Evolutionary conservation across 2,329 filamentous ascomycete species (phyloP).

Genomic region (Microdochium nivale): DNA sequence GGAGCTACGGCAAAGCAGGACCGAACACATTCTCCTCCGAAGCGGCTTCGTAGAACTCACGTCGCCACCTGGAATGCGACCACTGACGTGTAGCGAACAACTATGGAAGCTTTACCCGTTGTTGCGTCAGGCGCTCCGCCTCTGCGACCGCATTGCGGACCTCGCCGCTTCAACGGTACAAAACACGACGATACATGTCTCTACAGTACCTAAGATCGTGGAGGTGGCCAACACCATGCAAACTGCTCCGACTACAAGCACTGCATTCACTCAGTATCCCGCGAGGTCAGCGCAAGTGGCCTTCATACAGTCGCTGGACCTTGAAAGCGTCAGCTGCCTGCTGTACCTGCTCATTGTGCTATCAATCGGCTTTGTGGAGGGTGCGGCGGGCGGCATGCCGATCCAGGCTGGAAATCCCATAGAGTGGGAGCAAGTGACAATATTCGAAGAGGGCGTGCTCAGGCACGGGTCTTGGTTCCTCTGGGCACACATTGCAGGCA

Average conservation of each 20-base stretch:
- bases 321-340: constrained; percentile 11
- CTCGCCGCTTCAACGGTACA: constrained; percentile 11
- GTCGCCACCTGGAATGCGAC: constrained; percentile 5
- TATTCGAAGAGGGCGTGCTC: constrained; percentile 16
- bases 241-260: background rate
- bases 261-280: background rate
- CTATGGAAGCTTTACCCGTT: constrained; percentile 2
- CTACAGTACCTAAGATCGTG: too few species aligned
- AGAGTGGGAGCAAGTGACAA: constrained; percentile 7
- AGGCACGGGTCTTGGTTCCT: constrained; percentile 20
- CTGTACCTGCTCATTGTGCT: constrained; percentile 8
- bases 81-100: constrained; percentile 3
- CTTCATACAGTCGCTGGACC: constrained; percentile 11
- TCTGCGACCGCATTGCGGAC: constrained; percentile 18
- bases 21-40: constrained; percentile 7
- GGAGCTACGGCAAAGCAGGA: constrained; percentile 11
- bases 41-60: constrained; percentile 4
- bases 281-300: constrained; percentile 7
- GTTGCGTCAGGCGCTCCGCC: constrained; percentile 10
- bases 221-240: too few species aligned
- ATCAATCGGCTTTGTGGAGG: constrained; percentile 1
- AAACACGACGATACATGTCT: too few species aligned
- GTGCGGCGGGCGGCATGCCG: background rate
- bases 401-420: constrained; percentile 1
- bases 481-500: constrained; percentile 8